These are phyloP conservation scores for Linderina pennispora DNA, from an alignment of 192 early-diverging fungal species.

Conservation along the genomic window DNA sequence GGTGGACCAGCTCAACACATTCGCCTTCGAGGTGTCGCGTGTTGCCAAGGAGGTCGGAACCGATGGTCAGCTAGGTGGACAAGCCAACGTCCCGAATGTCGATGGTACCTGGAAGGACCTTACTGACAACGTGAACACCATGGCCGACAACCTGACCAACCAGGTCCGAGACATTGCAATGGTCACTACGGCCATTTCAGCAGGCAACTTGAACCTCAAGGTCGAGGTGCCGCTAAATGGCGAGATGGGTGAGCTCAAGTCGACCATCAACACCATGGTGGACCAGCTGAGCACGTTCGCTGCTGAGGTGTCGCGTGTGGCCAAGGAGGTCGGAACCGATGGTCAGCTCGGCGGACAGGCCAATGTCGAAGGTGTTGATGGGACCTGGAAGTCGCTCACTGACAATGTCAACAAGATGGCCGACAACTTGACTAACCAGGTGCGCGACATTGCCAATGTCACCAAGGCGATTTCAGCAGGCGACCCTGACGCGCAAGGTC, in stretches of 20 bases:
- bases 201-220: too few relatives aligned
- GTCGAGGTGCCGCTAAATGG: too few relatives aligned
- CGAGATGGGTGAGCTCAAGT: conserved; percentile 49
- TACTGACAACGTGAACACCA: conserved; percentile 52
- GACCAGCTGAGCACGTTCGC: conserved; percentile 49
- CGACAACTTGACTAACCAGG: conserved; percentile 47
- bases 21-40: conserved; percentile 53
- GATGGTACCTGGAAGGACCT: conserved; percentile 52
- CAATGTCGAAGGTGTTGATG: conserved; percentile 45
- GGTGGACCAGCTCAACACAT: conserved; percentile 52
- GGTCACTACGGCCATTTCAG: conserved; percentile 48
- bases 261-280: conserved; percentile 53
- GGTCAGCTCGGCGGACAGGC: conserved; percentile 57
- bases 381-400: conserved; percentile 53
- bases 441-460: conserved; percentile 42
- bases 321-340: conserved; percentile 58
- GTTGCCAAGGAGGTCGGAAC: conserved; percentile 59
- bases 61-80: conserved; percentile 63
- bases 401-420: conserved; percentile 48
- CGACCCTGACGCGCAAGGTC: conserved; percentile 46
- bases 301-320: conserved; percentile 54
- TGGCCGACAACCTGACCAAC: conserved; percentile 51
- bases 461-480: conserved; percentile 53
- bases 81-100: conserved; percentile 28
- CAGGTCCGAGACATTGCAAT: conserved; percentile 53